phyloP scores from a whole-genome alignment of 108 stramenopile species.

The Nitzschia sp. region DNA sequence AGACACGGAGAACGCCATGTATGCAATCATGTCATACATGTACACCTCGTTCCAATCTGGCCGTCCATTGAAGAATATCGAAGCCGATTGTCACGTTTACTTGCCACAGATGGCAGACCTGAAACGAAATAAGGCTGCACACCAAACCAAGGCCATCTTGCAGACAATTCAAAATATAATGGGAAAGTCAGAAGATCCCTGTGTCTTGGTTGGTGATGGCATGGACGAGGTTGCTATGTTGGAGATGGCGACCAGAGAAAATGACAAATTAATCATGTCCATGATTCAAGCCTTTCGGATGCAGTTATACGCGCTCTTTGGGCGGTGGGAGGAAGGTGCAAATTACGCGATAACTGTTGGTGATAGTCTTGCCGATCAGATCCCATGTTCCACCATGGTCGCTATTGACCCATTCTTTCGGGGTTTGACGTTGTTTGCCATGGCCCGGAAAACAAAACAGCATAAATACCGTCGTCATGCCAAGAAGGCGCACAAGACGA shows the following conservation, averaged over 20 bases:
- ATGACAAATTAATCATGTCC: background rate
- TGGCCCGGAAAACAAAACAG: constrained; percentile 11
- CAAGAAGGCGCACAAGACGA: background rate
- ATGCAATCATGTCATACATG: background rate
- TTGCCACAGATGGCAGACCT: background rate
- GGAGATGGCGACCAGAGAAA: background rate
- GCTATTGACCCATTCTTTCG: constrained; percentile 2
- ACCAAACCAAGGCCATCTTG: background rate
- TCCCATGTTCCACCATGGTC: background rate
- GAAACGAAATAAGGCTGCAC: background rate
- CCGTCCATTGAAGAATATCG: background rate
- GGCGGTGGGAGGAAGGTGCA: background rate
- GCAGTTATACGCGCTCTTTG: constrained; percentile 6
- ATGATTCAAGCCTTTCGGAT: background rate
- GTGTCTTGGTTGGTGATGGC: background rate
- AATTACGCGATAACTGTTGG: background rate
- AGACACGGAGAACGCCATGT: constrained; percentile 5
- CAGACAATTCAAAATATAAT: constrained; percentile 3
- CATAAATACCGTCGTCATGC: constrained; percentile 1
- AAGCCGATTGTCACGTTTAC: background rate
- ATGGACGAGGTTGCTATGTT: background rate
- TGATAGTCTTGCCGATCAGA: background rate
- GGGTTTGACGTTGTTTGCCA: constrained; percentile 15
- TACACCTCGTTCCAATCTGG: background rate
- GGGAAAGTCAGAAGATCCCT: background rate